phyloP scores from a whole-genome alignment of 176 grass and related monocot species.

The Tuctoria greenei region DNA sequence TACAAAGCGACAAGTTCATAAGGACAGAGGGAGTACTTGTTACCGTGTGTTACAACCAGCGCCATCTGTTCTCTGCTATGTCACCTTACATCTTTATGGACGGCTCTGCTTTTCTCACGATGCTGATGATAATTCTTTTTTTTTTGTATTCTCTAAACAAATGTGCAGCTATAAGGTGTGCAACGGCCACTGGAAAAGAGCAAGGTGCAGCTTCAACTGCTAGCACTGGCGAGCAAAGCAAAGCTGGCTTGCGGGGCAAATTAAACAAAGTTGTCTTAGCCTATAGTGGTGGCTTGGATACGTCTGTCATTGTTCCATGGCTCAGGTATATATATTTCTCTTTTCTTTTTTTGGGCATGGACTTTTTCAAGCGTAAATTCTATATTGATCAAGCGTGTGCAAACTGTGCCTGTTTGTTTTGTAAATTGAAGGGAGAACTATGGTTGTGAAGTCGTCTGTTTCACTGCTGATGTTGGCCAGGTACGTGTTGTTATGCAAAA shows the following conservation, averaged over 20 bases:
- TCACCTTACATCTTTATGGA: not conserved
- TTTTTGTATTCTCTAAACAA: not conserved
- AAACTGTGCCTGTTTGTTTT: slow-evolving; percentile 11
- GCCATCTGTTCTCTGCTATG: not conserved
- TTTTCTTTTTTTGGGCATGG: not conserved
- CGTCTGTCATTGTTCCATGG: slow-evolving; percentile 97
- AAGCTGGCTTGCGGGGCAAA: slow-evolving; percentile 57
- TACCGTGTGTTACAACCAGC: not conserved
- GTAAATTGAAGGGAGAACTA: slow-evolving; percentile 78
- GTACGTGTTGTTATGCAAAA: too few species aligned
- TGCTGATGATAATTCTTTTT: not conserved
- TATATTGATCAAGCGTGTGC: not conserved
- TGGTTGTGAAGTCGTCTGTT: slow-evolving; percentile 97
- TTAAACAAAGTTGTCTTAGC: slow-evolving; percentile 96
- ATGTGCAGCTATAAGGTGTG: slow-evolving; percentile 57
- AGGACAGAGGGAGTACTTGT: too few species aligned
- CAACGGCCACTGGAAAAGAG: slow-evolving; percentile 48
- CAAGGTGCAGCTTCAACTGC: slow-evolving; percentile 29
- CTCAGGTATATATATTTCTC: slow-evolving; percentile 53
- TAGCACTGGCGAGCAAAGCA: slow-evolving; percentile 31
- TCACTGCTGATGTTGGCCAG: slow-evolving; percentile 98
- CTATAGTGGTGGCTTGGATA: slow-evolving; percentile 97
- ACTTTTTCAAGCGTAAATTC: not conserved
- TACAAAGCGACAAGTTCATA: too few species aligned
- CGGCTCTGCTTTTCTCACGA: not conserved